Base-by-base conservation (phyloP, 345 rosid species). In the Salix suchowensis region DNA sequence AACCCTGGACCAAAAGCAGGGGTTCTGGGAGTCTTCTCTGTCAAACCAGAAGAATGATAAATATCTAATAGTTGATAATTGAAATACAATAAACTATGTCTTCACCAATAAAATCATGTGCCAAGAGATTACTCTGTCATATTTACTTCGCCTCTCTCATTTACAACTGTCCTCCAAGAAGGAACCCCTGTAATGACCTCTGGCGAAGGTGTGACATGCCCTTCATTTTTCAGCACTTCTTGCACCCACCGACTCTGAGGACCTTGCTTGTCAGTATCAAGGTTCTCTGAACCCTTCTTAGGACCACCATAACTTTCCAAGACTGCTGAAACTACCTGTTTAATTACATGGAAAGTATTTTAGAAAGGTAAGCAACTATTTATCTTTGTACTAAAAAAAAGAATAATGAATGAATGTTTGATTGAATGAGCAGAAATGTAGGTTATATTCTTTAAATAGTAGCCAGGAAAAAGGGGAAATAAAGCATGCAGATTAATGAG, bases 1-100 rank as follows among this genome's bases (percentile, higher is more conserved):
- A 83, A 90, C 89, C 77, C 88, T 87, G 72, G 99, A 90, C 99
- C 99, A 96, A 88, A 96, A 94, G 88, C 87, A 75, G 71, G 97
- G 98, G 85, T 90, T 80, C 76, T 80, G 78, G 28, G 89, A 86
- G 84, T 90, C 92, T 88, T 92, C 94, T 78, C 98, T 92, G 88
- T 44, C 73, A 62, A 54, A 81, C 24, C 42, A 77, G 78, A 74
- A 71, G 73, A 62, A 73, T 66, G 34, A 76, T 75, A 76, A 46
- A n/a, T 68, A 71, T 32, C 75, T 21, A 14, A 69, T 39, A 68
- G 66, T 67, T 50, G 77, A 67, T 48, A 21, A 78, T 18, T 32
- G 50, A 73, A 74, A 32, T 39, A 54, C 30, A 71, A 68, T 26
- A 78, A 54, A 60, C 32, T 36, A 48, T 55, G 67, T 40, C 40